Evolutionary conservation across 169 alveolate genomes (phyloP).

Genomic region (Cryptosporidium viatorum): DNA sequence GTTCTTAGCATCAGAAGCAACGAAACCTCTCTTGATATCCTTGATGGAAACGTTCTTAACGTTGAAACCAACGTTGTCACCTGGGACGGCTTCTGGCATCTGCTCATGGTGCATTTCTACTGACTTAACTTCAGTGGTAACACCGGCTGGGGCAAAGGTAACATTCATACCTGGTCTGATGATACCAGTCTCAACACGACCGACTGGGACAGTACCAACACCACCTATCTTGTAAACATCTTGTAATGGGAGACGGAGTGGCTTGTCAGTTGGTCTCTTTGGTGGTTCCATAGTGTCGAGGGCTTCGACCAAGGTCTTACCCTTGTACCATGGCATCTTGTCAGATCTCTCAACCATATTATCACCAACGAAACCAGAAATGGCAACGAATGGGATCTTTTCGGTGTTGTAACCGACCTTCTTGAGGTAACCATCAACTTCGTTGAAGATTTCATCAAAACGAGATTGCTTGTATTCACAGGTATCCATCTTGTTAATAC

Average conservation of each 20-base stretch:
- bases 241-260: conserved; percentile 96
- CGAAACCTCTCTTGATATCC: conserved; percentile 96
- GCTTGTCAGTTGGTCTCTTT: conserved; percentile 96
- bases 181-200: conserved; percentile 98
- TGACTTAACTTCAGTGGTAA: conserved; percentile 96
- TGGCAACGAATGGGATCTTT: conserved; percentile 96
- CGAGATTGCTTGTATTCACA: conserved; percentile 95
- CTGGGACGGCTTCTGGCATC: conserved; percentile 96
- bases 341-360: conserved; percentile 95
- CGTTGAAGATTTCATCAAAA: conserved; percentile 95
- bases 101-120: conserved; percentile 99
- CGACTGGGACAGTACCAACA: conserved; percentile 99
- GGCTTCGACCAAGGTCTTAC: conserved; percentile 96
- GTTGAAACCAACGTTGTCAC: conserved; percentile 98
- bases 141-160: conserved; percentile 95
- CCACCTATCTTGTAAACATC: conserved; percentile 99
- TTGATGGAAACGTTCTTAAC: conserved; percentile 95
- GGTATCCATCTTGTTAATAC: conserved; percentile 99
- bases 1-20: conserved; percentile 95
- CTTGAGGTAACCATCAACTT: conserved; percentile 94
- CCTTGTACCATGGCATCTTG: conserved; percentile 98
- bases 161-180: conserved; percentile 93
- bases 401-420: conserved; percentile 97
- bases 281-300: conserved; percentile 96
- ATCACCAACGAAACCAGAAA: conserved; percentile 98